Percentiles rank a stretch among this genome's conserved stretches.
These are phyloP conservation scores for Pseudocercospora cruenta DNA, from an alignment of 2,329 filamentous ascomycete genomes.

Conservation along the genomic window DNA sequence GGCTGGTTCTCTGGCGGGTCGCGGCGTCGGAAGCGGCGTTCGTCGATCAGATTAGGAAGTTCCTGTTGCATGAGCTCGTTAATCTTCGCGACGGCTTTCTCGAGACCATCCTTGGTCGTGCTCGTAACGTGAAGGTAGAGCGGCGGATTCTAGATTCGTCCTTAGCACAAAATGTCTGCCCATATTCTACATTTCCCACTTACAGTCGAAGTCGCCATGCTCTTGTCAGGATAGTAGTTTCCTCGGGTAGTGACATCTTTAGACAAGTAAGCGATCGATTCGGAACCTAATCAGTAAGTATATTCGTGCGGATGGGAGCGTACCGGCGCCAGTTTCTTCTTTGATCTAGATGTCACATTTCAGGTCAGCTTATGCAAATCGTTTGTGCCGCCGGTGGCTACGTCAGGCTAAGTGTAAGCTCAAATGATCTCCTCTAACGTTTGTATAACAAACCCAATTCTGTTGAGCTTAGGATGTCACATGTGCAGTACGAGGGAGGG, in stretches of 20 bases:
- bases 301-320: conserved; percentile 62
- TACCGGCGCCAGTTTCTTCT: conserved; percentile 99
- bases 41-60: conserved; percentile 90
- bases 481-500: conserved; percentile 7
- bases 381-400: conserved; percentile 51
- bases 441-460: conserved; percentile 37
- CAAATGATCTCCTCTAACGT: conserved; percentile 43
- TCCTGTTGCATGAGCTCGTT: conserved; percentile 96
- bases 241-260: conserved; percentile 99
- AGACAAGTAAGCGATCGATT: conserved; percentile 62
- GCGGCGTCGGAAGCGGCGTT: conserved; percentile 84
- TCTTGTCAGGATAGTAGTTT: conserved; percentile 96
- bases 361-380: conserved; percentile 93
- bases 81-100: conserved; percentile 83
- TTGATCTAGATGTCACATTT: conserved; percentile 90
- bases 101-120: conserved; percentile 87
- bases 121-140: conserved; percentile 95
- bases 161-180: not conserved
- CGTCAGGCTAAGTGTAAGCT: conserved; percentile 52
- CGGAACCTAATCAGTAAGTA: conserved; percentile 52
- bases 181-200: conserved; percentile 44
- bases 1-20: conserved; percentile 60
- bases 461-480: conserved; percentile 21
- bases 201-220: conserved; percentile 91
- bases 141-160: conserved; percentile 60